Evolutionary conservation across 2,329 filamentous ascomycete species (phyloP).

Genomic region (Botryotinia calthae): DNA sequence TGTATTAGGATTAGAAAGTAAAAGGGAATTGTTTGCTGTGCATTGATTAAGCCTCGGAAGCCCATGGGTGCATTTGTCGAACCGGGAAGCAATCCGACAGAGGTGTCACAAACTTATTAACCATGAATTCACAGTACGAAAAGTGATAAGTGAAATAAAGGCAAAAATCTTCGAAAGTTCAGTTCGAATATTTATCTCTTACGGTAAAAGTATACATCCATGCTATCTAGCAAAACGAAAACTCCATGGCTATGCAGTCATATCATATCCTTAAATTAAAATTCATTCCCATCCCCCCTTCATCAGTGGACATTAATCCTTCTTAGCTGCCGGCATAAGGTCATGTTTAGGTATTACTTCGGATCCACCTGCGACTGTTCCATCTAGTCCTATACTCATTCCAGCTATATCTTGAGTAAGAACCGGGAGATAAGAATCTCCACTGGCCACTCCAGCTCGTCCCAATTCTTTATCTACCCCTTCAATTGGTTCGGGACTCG

Average conservation of each 20-base stretch:
- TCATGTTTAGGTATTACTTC: constrained; percentile 3
- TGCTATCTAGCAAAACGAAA: not conserved
- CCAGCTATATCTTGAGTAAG: not conserved
- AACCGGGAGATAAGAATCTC: not conserved
- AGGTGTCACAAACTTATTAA: not conserved
- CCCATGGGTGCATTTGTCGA: not conserved
- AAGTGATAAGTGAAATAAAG: not conserved
- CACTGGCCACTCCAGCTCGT: not conserved
- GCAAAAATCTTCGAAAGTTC: not conserved
- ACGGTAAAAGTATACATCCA: not conserved
- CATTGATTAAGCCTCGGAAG: too few relatives aligned
- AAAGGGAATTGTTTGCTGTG: not conserved
- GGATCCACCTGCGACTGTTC: not conserved
- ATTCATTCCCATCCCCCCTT: not conserved
- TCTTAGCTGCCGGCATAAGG: not conserved
- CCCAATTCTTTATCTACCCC: not conserved
- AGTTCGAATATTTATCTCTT: not conserved
- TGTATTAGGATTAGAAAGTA: not conserved
- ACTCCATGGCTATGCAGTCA: constrained; percentile 10
- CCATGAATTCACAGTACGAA: not conserved
- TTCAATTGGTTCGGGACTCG: not conserved
- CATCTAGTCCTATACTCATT: not conserved
- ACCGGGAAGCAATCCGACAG: not conserved
- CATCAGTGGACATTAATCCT: constrained; percentile 1
- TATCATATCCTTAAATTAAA: not conserved